These are phyloP conservation scores for Tetracladium setigerum DNA, from an alignment of 495 filamentous ascomycete genomes.

Conservation along the genomic window DNA sequence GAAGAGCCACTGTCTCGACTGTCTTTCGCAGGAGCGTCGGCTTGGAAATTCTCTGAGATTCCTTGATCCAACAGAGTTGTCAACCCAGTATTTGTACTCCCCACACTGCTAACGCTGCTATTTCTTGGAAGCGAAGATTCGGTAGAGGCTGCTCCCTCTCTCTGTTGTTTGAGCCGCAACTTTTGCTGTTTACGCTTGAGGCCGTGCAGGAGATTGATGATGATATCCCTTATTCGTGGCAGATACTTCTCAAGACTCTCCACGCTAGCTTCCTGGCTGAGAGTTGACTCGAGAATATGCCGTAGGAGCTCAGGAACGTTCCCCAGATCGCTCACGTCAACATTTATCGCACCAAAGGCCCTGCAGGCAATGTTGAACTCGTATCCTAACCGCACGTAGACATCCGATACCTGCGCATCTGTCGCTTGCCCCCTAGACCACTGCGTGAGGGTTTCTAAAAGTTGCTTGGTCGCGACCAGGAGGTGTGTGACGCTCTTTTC, in stretches of 20 bases:
- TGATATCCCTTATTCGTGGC: constrained; percentile 91
- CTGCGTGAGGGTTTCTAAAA: constrained; percentile 92
- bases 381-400: constrained; percentile 94
- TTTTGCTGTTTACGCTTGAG: constrained; percentile 94
- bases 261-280: constrained; percentile 92
- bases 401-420: constrained; percentile 91
- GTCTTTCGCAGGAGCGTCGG: constrained; percentile 12
- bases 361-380: constrained; percentile 98
- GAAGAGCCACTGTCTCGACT: neutral
- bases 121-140: constrained; percentile 44
- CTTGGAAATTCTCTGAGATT: constrained; percentile 35
- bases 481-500: constrained; percentile 98
- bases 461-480: constrained; percentile 93
- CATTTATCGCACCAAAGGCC: constrained; percentile 90
- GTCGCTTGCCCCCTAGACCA: constrained; percentile 91
- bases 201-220: constrained; percentile 92
- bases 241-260: constrained; percentile 88
- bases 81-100: constrained; percentile 51
- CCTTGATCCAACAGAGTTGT: constrained; percentile 61
- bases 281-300: constrained; percentile 85
- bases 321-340: constrained; percentile 87
- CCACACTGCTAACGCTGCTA: constrained; percentile 58
- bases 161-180: constrained; percentile 69
- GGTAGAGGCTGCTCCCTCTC: constrained; percentile 51
- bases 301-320: constrained; percentile 89